Evolutionary conservation across 768 basidiomycete genomes (phyloP).

Genomic region (Mycena chlorophos): DNA sequence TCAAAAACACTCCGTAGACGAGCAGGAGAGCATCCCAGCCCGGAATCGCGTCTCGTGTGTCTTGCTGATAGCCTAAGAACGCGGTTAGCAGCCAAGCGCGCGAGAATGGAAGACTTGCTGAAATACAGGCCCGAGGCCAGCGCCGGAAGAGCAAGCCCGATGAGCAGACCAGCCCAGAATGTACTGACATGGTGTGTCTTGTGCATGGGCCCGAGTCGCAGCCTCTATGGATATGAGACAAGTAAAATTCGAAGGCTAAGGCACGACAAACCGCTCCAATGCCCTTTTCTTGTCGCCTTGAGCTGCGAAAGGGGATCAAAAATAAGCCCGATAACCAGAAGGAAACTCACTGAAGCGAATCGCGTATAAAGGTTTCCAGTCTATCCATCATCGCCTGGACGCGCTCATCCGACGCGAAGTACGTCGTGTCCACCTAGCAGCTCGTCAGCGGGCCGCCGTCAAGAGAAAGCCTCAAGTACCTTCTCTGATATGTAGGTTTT

Average conservation of each 20-base stretch:
- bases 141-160: slow-evolving; percentile 76
- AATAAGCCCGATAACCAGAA: neutral
- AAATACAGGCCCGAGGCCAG: slow-evolving; percentile 60
- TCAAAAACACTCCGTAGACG: slow-evolving; percentile 70
- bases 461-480: slow-evolving; percentile 36
- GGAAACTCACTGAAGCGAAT: slow-evolving; percentile 64
- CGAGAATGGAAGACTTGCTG: slow-evolving; percentile 40
- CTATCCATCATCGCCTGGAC: slow-evolving; percentile 70
- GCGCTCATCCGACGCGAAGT: slow-evolving; percentile 59
- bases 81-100: neutral
- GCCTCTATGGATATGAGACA: slow-evolving; percentile 12
- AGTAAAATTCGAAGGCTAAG: neutral
- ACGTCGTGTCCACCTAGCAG: slow-evolving; percentile 61
- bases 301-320: slow-evolving; percentile 30
- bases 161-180: slow-evolving; percentile 69
- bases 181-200: slow-evolving; percentile 71
- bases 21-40: slow-evolving; percentile 75
- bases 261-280: slow-evolving; percentile 36
- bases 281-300: slow-evolving; percentile 81
- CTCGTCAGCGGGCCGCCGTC: neutral
- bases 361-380: slow-evolving; percentile 78
- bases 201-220: slow-evolving; percentile 52
- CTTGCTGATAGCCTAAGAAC: slow-evolving; percentile 53
- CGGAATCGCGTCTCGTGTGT: slow-evolving; percentile 55
- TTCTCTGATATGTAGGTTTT: slow-evolving; percentile 80